phyloP scores from a whole-genome alignment of 108 stramenopile species.

The Mediolabrus comicus region DNA sequence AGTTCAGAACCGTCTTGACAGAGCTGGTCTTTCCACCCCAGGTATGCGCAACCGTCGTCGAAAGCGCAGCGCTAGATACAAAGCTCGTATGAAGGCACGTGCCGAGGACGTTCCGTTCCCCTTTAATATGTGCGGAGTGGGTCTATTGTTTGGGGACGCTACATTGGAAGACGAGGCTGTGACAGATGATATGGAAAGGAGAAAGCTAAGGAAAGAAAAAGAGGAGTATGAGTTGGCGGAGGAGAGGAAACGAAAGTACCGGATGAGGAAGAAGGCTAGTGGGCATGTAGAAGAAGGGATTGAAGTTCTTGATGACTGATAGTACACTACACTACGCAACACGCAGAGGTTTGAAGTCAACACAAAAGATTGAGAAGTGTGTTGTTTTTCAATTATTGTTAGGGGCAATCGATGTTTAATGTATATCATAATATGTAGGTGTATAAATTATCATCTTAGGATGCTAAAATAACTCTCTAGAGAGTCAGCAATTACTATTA shows the following conservation, averaged over 20 bases:
- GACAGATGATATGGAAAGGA: conserved; percentile 44
- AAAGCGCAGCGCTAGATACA: conserved; percentile 44
- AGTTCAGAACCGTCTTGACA: conserved; percentile 52
- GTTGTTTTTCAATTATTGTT: too few species aligned
- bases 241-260: conserved; percentile 48
- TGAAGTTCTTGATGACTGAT: conserved; percentile 46
- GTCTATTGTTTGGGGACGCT: conserved; percentile 64
- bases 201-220: conserved; percentile 45
- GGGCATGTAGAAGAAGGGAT: conserved; percentile 47
- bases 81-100: conserved; percentile 8
- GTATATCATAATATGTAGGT: background rate
- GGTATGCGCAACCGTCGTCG: conserved; percentile 67
- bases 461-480: background rate
- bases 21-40: conserved; percentile 54
- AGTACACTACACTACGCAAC: too few species aligned
- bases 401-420: too few species aligned
- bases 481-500: too few species aligned
- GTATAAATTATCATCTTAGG: background rate
- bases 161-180: conserved; percentile 58
- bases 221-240: conserved; percentile 48
- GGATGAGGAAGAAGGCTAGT: conserved; percentile 46
- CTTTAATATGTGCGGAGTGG: conserved; percentile 63
- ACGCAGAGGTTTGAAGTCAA: too few species aligned
- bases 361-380: too few species aligned
- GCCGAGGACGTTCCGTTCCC: conserved; percentile 53